phyloP scores from a whole-genome alignment of 2,329 filamentous ascomycete genomes.

The Macroventuria anomochaeta region DNA sequence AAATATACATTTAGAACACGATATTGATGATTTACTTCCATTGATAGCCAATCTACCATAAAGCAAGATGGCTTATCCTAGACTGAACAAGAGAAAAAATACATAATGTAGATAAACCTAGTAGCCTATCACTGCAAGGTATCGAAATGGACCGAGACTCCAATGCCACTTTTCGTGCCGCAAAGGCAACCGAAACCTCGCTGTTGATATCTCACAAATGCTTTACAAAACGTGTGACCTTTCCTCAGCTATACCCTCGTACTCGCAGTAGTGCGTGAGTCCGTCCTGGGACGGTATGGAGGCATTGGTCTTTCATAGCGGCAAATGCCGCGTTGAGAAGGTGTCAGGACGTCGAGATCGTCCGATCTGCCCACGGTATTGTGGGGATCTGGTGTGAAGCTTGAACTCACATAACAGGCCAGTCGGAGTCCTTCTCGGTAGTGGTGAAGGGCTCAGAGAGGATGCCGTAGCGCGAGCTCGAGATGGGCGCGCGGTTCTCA shows the following conservation, averaged over 20 bases:
- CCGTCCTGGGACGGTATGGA: not conserved
- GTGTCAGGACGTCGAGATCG: not conserved
- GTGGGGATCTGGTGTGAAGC: not conserved
- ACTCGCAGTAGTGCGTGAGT: not conserved
- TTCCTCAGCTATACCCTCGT: not conserved
- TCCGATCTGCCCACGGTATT: not conserved
- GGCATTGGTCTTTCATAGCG: not conserved
- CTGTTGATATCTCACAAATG: constrained; percentile 18
- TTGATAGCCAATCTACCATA: constrained; percentile 2
- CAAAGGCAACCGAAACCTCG: constrained; percentile 5
- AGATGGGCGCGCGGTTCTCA: constrained; percentile 36
- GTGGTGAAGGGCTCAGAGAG: constrained; percentile 36
- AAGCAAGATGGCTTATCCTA: constrained; percentile 1
- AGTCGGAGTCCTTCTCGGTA: constrained; percentile 48
- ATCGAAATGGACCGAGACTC: constrained; percentile 9
- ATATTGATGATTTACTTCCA: not conserved
- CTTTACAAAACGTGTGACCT: constrained; percentile 15
- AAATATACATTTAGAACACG: not conserved
- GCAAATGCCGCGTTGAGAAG: not conserved
- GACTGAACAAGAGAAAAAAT: constrained; percentile 12
- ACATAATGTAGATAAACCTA: constrained; percentile 10
- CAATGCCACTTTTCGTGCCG: constrained; percentile 13
- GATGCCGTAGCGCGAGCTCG: constrained; percentile 38
- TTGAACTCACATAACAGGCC: constrained; percentile 46
- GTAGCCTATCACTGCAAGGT: constrained; percentile 9